These are phyloP conservation scores for Colletotrichum liaoningense DNA, from an alignment of 2,329 filamentous ascomycete species.

Conservation along the genomic window DNA sequence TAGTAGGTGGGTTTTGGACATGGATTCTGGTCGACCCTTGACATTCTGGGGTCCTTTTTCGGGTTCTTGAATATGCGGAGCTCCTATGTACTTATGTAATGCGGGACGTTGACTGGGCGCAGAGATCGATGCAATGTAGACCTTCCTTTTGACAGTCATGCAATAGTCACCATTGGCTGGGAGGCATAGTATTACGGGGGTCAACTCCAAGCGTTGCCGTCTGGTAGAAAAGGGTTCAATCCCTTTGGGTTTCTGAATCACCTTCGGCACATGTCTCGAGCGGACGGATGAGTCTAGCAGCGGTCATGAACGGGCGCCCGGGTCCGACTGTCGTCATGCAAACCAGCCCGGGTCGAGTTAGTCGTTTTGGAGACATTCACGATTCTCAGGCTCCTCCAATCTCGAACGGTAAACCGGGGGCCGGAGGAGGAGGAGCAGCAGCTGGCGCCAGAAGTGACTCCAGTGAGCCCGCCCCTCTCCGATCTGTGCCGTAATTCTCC, in stretches of 20 bases:
- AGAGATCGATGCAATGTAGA: not conserved
- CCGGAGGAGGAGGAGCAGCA: not conserved
- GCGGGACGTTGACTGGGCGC: conserved; percentile 14
- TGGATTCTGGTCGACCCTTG: conserved; percentile 14
- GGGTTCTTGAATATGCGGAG: conserved; percentile 8
- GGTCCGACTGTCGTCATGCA: conserved; percentile 10
- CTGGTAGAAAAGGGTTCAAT: not conserved
- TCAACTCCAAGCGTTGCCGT: not conserved
- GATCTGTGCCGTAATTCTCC: conserved; percentile 30
- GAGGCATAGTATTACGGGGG: not conserved
- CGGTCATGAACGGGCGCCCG: conserved; percentile 1
- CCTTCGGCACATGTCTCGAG: not conserved
- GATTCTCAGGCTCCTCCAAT: not conserved
- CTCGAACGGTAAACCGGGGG: not conserved
- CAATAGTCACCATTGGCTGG: conserved; percentile 17
- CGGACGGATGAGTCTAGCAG: not conserved
- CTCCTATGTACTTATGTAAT: conserved; percentile 29
- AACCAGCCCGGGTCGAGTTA: not conserved
- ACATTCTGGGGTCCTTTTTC: conserved; percentile 11
- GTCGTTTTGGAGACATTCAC: not conserved
- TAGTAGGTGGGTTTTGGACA: conserved; percentile 21
- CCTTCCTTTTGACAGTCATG: conserved; percentile 1
- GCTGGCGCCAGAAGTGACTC: not conserved
- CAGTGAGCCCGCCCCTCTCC: conserved; percentile 20
- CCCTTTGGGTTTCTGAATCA: not conserved